Evolutionary conservation across 2,329 filamentous ascomycete genomes (phyloP).

Genomic region (Aspergillus terreus): DNA sequence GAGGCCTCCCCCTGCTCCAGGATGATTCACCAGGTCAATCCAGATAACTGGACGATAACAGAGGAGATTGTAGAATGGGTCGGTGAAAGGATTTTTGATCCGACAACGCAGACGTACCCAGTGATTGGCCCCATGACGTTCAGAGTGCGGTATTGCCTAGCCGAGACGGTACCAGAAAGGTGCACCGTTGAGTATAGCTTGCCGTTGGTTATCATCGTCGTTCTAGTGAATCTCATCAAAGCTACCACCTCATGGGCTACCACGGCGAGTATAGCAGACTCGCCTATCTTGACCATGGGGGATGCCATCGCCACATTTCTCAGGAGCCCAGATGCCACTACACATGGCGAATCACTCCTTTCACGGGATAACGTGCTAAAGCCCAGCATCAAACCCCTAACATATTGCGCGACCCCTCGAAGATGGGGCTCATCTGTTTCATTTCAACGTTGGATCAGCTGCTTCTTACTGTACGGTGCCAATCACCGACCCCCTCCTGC

Average conservation of each 20-base stretch:
- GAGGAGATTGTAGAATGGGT: too few relatives aligned
- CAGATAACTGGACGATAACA: too few relatives aligned
- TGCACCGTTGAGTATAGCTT: slow-evolving; percentile 18
- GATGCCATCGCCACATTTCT: slow-evolving; percentile 39
- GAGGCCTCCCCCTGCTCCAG: too few relatives aligned
- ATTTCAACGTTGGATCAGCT: neutral
- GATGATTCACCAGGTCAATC: too few relatives aligned
- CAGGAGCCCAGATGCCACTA: slow-evolving; percentile 26
- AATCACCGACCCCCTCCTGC: too few relatives aligned
- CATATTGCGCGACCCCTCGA: too few relatives aligned
- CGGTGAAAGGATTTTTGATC: too few relatives aligned
- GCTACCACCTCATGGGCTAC: neutral
- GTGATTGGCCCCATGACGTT: too few relatives aligned
- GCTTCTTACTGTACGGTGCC: too few relatives aligned
- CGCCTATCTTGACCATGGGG: slow-evolving; percentile 31
- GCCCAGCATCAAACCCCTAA: neutral
- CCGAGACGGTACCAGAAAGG: slow-evolving; percentile 14
- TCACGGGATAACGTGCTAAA: slow-evolving; percentile 3
- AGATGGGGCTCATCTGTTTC: neutral
- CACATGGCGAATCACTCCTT: slow-evolving; percentile 20
- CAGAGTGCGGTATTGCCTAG: slow-evolving; percentile 3
- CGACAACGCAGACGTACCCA: too few relatives aligned
- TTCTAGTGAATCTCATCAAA: slow-evolving; percentile 19
- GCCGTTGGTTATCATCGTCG: slow-evolving; percentile 14
- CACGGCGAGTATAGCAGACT: slow-evolving; percentile 3